Base-by-base conservation (phyloP, 148 eudicot species). In the Polygonum maritimum region DNA sequence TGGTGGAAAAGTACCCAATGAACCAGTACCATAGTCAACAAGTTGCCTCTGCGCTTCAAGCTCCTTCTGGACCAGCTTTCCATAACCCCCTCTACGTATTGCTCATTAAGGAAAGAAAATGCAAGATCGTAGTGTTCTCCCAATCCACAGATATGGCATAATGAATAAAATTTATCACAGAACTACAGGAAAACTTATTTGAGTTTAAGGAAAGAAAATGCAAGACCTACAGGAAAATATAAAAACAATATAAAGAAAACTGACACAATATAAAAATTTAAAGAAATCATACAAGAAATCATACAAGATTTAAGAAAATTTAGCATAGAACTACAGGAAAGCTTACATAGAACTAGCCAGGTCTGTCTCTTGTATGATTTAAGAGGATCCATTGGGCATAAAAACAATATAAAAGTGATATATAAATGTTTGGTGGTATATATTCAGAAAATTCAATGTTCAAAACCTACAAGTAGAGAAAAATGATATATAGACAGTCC, bases 71-170 rank as follows among this genome's bases (percentile, higher is more conserved):
- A 94, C 98, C 83, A 94, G 80, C 78, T 94, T 91, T 74, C 98
- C 98, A 80, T 94, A 94, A 79, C 98, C 98, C 80, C 98, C 98
- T 90, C 98, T 91, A 80, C 97, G 98, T 94, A 80, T 65, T 73
- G 78, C 81, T 80, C 74, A 79, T 91, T 82, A 91, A 90, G 97
- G 89, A 84, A 82, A 80, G 31, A 35, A 71, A 31, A 31, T 63
- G 33, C 70, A 63, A 10, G 40, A 12, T 14, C 41, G 15, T 63
- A 63, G 40, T 63, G 40, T 63, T 31, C 7, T 35, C 70, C 10
- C 26, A 47, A 48, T 72, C 52, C 49, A 44, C 2, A 47, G 9
- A 21, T 36, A 63, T 44, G 7, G 15, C 75, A 72, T 72, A 45
- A 21, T n/a, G 48, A 36, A 72, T 52, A 19, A 44, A 72, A 22